Evolutionary conservation across 2,329 filamentous ascomycete species (phyloP).

Genomic region (Fusarium udum): DNA sequence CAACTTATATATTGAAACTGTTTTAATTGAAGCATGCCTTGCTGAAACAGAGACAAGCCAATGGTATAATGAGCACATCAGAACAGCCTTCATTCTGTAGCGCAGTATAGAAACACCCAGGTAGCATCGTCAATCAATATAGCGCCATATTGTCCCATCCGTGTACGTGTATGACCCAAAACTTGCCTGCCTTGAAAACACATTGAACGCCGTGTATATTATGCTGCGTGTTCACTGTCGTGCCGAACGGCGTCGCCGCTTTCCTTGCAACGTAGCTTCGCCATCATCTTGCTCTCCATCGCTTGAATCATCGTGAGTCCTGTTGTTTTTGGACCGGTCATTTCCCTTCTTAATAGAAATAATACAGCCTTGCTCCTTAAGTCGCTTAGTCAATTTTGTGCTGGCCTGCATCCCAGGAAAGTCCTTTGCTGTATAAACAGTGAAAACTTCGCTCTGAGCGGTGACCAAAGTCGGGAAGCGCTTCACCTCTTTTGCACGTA

Average conservation of each 20-base stretch:
- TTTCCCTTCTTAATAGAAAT: slow-evolving; percentile 90
- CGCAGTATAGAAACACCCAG: neutral
- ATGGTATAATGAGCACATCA: slow-evolving; percentile 28
- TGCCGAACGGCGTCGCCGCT: slow-evolving; percentile 35
- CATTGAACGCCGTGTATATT: slow-evolving; percentile 30
- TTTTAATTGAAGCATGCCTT: slow-evolving; percentile 10
- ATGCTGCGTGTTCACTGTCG: slow-evolving; percentile 21
- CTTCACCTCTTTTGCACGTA: slow-evolving; percentile 56
- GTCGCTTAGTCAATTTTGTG: slow-evolving; percentile 74
- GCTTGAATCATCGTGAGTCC: slow-evolving; percentile 55
- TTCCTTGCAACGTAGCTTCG: slow-evolving; percentile 32
- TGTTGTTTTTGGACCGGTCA: slow-evolving; percentile 61
- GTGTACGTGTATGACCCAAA: slow-evolving; percentile 20
- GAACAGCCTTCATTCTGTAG: neutral
- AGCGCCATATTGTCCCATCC: slow-evolving; percentile 10
- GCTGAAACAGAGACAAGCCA: slow-evolving; percentile 15
- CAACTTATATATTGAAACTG: slow-evolving; percentile 4
- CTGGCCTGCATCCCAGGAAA: slow-evolving; percentile 86
- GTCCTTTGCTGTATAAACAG: slow-evolving; percentile 84
- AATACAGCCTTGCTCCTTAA: slow-evolving; percentile 83
- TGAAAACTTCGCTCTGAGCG: slow-evolving; percentile 75
- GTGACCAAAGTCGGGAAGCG: slow-evolving; percentile 62
- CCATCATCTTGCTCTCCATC: slow-evolving; percentile 54
- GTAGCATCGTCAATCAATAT: slow-evolving; percentile 1
- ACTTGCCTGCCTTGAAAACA: slow-evolving; percentile 1